Base-by-base conservation (phyloP, 106 monocot genomes). In the Acorus gramineus region DNA sequence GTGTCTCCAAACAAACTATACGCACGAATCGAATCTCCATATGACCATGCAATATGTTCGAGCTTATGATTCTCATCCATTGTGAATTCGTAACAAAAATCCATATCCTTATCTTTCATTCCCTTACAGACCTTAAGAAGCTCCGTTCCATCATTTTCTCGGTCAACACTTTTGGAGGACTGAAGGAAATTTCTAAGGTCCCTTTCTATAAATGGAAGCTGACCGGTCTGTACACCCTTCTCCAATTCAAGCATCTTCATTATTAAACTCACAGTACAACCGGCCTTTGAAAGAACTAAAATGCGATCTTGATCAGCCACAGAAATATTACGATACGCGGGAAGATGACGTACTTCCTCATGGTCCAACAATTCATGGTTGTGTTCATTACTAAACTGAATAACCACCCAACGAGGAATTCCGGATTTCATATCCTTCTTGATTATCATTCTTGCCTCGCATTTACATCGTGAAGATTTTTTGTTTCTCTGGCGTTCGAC, bases 371-470 rank as follows among this genome's bases (percentile, higher is more conserved):
- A 60, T 52, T 92, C 92, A 59, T 92, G 92, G 71, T 87, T 87
- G 67, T 92, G 92, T 45, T 71, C 68, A 77, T 92, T 92, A 69
- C 66, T 87, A 48, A 84, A 92, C 53, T 81, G 80, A 65, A 81
- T 70, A 5, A 92, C 84, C n/a, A 79, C 55, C 92, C 92, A 92
- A 66, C 64, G 59, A 58, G 74, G 51, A 6, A 73, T 64, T 46
- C 78, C 86, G 11, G 74, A 70, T 5, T 51, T 57, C 3, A 66
- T 64, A 57, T 69, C 77, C 72, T 92, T 92, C 72, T 92, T 92
- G 28, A 92, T 86, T 1, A 92, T 77, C 92, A 92, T 87, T 53
- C 83, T 84, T 44, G 92, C 92, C 49, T 82, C 92, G 28, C 92
- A 92, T 64, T 79, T 80, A 74, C 92, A 92, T 3, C 92, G 78